Percentiles rank a stretch among this genome's conserved stretches.
phyloP scores from a whole-genome alignment of 805 yeast species.

The Candida xyloterini region DNA sequence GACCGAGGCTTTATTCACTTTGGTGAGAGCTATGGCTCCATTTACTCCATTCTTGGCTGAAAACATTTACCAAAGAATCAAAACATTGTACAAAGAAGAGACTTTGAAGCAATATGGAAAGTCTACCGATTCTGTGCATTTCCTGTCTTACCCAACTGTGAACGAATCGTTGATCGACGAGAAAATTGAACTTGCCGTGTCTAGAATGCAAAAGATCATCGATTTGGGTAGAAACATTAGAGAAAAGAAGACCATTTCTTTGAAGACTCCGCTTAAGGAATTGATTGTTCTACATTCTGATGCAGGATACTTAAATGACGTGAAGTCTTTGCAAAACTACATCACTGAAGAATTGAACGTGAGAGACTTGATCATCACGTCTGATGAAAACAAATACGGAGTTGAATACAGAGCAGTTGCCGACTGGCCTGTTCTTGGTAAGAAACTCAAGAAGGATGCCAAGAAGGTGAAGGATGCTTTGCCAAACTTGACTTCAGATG shows the following conservation, averaged over 20 bases:
- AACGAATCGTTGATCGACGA: constrained; percentile 78
- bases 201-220: constrained; percentile 95
- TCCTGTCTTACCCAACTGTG: constrained; percentile 84
- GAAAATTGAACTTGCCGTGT: constrained; percentile 80
- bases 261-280: constrained; percentile 91
- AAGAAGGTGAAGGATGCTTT: constrained; percentile 92
- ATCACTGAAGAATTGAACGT: constrained; percentile 90
- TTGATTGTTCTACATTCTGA: constrained; percentile 85
- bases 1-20: constrained; percentile 83
- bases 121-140: constrained; percentile 86
- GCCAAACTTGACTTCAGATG: constrained; percentile 75
- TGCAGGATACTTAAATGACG: constrained; percentile 66
- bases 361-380: constrained; percentile 80
- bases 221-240: constrained; percentile 95
- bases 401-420: constrained; percentile 94
- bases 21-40: constrained; percentile 97
- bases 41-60: constrained; percentile 97
- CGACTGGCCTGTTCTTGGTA: constrained; percentile 98
- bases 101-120: constrained; percentile 47
- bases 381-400: constrained; percentile 87
- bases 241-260: constrained; percentile 89
- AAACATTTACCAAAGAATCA: constrained; percentile 76
- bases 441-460: constrained; percentile 91
- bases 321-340: constrained; percentile 73
- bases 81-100: constrained; percentile 56